phyloP scores from a whole-genome alignment of 495 filamentous ascomycete genomes.

The Cryomyces minteri region DNA sequence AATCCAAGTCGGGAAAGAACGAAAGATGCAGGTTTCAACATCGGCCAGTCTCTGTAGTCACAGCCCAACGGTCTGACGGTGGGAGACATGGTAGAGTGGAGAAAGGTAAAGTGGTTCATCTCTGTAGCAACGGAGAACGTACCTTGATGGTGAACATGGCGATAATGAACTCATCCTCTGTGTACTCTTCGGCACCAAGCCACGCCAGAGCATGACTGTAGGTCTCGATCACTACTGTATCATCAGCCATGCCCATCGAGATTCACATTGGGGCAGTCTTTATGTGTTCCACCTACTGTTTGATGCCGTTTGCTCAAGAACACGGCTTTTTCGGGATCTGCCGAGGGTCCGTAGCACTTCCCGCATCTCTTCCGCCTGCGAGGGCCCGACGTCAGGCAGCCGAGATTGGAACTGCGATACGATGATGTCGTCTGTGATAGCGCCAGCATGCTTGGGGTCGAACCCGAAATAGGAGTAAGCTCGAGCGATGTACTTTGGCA shows the following conservation, averaged over 20 bases:
- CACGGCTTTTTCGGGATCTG: constrained; percentile 26
- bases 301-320: background rate
- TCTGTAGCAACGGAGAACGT: constrained; percentile 2
- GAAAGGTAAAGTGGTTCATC: background rate
- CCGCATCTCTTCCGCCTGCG: constrained; percentile 30
- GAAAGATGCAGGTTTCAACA: too few species aligned
- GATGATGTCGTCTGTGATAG: constrained; percentile 34
- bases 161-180: constrained; percentile 38
- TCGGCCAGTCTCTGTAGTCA: too few species aligned
- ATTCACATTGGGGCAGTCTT: too few species aligned
- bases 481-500: constrained; percentile 10
- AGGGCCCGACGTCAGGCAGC: constrained; percentile 23
- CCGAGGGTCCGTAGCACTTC: constrained; percentile 38
- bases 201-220: constrained; percentile 42
- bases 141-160: constrained; percentile 41
- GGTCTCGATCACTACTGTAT: constrained; percentile 29
- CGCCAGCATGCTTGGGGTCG: constrained; percentile 13
- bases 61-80: too few species aligned
- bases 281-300: too few species aligned
- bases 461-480: constrained; percentile 39
- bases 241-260: background rate
- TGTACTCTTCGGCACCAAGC: constrained; percentile 31
- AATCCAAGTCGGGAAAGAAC: too few species aligned
- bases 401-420: constrained; percentile 37
- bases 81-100: too few species aligned